phyloP scores from a whole-genome alignment of 495 filamentous ascomycete genomes.

The Podospora australis region DNA sequence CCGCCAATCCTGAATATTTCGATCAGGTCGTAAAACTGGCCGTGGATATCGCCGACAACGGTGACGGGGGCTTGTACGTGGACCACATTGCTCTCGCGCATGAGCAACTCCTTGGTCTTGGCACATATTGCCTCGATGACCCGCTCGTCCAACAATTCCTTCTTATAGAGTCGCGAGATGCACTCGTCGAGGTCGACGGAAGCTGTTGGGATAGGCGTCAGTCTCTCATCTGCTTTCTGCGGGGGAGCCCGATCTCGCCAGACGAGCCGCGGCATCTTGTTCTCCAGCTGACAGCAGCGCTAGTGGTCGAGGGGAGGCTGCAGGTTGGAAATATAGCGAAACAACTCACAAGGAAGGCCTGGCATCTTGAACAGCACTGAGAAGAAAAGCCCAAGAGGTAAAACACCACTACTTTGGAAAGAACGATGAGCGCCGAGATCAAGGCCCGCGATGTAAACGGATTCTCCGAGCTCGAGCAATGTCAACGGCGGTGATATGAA shows the following conservation, averaged over 20 bases:
- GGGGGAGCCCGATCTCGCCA: neutral
- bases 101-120: slow-evolving; percentile 95
- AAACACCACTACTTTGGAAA: no score
- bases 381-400: neutral
- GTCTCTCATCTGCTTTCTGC: no score
- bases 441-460: slow-evolving; percentile 16
- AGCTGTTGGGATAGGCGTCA: slow-evolving; percentile 44
- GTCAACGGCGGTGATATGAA: slow-evolving; percentile 21
- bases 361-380: slow-evolving; percentile 56
- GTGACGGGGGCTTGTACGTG: slow-evolving; percentile 94
- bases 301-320: no score
- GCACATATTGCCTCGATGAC: slow-evolving; percentile 99
- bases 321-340: neutral
- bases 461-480: slow-evolving; percentile 28
- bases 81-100: slow-evolving; percentile 99
- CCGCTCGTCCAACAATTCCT: slow-evolving; percentile 92
- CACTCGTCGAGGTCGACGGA: slow-evolving; percentile 98
- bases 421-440: slow-evolving; percentile 8
- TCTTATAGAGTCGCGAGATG: slow-evolving; percentile 89
- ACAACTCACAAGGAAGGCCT: slow-evolving; percentile 71
- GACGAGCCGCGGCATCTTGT: neutral
- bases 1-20: slow-evolving; percentile 99
- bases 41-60: slow-evolving; percentile 98
- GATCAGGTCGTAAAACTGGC: slow-evolving; percentile 96
- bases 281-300: no score